Evolutionary conservation across 1,284 basidiomycete genomes (phyloP).

Genomic region (Thecaphora frezii): DNA sequence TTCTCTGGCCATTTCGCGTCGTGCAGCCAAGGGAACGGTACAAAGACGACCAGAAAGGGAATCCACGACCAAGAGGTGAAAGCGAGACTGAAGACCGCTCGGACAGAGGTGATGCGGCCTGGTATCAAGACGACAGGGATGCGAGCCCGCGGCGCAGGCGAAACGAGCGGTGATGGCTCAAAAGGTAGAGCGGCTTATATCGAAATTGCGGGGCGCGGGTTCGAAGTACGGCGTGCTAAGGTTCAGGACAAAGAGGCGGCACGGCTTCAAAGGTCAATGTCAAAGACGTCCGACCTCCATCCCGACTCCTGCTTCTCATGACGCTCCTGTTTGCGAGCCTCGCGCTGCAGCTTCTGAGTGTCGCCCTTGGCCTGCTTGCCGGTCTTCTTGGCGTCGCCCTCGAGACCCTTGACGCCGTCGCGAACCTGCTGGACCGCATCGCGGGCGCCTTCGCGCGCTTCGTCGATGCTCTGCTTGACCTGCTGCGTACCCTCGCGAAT

Average conservation of each 20-base stretch:
- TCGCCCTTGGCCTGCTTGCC: conserved; percentile 46
- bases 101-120: no score
- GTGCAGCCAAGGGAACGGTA: no score
- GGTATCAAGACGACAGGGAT: no score
- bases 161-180: background rate
- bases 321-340: conserved; percentile 55
- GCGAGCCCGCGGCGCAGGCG: no score
- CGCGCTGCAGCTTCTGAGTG: conserved; percentile 35
- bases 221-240: no score
- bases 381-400: conserved; percentile 41
- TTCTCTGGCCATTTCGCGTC: no score
- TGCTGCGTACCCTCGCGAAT: conserved; percentile 17
- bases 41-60: no score
- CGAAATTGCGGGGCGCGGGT: no score
- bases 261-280: conserved; percentile 29
- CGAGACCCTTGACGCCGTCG: conserved; percentile 18
- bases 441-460: conserved; percentile 19
- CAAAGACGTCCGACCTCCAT: conserved; percentile 61
- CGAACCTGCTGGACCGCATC: conserved; percentile 33
- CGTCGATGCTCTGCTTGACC: conserved; percentile 14
- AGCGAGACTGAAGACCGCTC: no score
- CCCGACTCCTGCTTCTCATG: conserved; percentile 58
- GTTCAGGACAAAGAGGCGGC: no score
- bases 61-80: no score
- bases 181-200: no score